Base-by-base conservation (phyloP, 2,329 filamentous ascomycete genomes). In the Sclerotinia glacialis region DNA sequence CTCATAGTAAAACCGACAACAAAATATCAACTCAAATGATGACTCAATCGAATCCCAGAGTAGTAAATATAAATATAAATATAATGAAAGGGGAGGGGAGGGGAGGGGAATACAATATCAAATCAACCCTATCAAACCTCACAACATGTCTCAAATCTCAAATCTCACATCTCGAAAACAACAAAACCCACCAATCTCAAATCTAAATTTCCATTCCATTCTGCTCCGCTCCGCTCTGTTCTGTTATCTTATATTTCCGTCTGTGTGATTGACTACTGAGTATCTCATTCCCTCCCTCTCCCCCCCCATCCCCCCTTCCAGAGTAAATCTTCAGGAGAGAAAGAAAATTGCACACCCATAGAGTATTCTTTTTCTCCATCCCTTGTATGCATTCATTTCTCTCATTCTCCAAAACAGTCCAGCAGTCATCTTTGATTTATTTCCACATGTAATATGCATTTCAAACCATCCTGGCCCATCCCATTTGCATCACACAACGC, bases 121-220 rank as follows among this genome's bases (percentile, higher is more conserved):
- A 8, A 42, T 42, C 40, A 42, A 42, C 14, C 42, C 16, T 2
- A 6, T 46, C 16, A 21, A 3, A 46, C 3, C 16, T 42, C 40
- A 42, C 40, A 42, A 11, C 4, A 42, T 14, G 16, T 16, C 18
- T 46, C 42, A 46, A 21, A 1, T 42, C 40, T 49, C n/a, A 26
- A 49, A n/a, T 23, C 21, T 23, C n/a, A 23, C 23, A 12, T 4
- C 46, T 23, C n/a, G 23, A 23, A 26, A 31, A 31, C 21, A 14
- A 21, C 21, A 44, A 50, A n/a, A n/a, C n/a, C n/a, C 59, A 34
- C 11, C 31, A 58, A 58, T 59, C 44, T 53, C 63, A 58, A 50
- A 50, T 65, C 53, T 65, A 59, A 65, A 65, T 31, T 59, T 58
- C 44, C n/a, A n/a, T n/a, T n/a, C n/a, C n/a, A n/a, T n/a, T n/a